A percentile compares a stretch with the other conserved stretches of the same genome.
Conservation (phyloP, 345 rosid genomes). For the Salix udensis region DNA sequence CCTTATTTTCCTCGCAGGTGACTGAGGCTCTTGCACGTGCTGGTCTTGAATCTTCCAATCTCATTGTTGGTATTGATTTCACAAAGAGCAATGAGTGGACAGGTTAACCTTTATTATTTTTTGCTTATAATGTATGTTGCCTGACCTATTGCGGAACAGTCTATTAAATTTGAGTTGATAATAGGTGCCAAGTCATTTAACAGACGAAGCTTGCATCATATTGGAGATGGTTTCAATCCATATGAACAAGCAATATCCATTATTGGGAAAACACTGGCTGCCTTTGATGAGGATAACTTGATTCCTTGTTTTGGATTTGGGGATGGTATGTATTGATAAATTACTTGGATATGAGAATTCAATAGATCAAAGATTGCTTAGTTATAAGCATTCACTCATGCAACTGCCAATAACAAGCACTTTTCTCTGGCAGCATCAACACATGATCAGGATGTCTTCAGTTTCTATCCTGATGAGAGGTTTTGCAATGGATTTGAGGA, state of each 20-base stretch:
- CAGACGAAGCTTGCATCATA: conserved; percentile 25
- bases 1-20: conserved; percentile 15
- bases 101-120: conserved; percentile 20
- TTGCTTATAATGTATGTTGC: conserved; percentile 14
- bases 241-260: conserved; percentile 32
- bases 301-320: conserved; percentile 37
- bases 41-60: conserved; percentile 34
- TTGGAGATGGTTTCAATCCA: conserved; percentile 29
- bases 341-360: background rate
- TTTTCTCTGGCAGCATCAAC: conserved; percentile 22
- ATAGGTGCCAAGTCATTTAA: conserved; percentile 24
- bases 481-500: conserved; percentile 33
- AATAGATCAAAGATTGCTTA: background rate
- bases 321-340: conserved; percentile 26
- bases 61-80: conserved; percentile 35
- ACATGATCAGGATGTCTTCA: conserved; percentile 33
- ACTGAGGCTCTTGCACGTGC: conserved; percentile 32
- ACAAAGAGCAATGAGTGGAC: conserved; percentile 38
- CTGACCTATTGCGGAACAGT: background rate
- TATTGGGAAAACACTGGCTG: conserved; percentile 29
- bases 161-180: conserved; percentile 18
- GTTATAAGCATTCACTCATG: background rate
- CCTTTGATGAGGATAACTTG: conserved; percentile 34
- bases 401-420: conserved; percentile 12
- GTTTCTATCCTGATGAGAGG: conserved; percentile 28